Evolutionary conservation across 805 yeast species (phyloP).

Genomic region (Saccharomycopsis lassenensis): DNA sequence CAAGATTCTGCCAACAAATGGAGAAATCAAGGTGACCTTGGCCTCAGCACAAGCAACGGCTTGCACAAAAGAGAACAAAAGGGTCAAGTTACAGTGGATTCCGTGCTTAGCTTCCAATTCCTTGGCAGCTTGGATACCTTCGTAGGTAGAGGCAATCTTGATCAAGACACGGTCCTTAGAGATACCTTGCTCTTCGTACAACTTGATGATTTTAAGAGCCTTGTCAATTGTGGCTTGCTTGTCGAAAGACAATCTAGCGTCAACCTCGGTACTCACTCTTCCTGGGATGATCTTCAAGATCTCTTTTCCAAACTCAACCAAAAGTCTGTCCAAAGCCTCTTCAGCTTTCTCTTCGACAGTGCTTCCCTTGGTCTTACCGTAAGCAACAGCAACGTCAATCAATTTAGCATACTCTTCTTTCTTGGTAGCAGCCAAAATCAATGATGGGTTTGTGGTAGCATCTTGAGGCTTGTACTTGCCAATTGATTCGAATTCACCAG

Average conservation of each 20-base stretch:
- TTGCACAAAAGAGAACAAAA: constrained; percentile 89
- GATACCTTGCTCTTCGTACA: constrained; percentile 81
- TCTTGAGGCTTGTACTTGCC: constrained; percentile 98
- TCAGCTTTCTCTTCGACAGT: constrained; percentile 52
- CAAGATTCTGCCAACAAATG: constrained; percentile 97
- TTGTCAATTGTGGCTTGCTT: constrained; percentile 88
- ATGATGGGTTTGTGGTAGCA: constrained; percentile 97
- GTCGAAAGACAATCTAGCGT: constrained; percentile 95
- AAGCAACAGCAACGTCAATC: constrained; percentile 76
- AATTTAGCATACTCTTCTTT: constrained; percentile 81
- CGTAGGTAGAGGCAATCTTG: constrained; percentile 97
- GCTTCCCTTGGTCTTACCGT: constrained; percentile 36
- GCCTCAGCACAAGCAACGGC: constrained; percentile 99
- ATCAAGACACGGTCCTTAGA: constrained; percentile 83
- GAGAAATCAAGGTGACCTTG: constrained; percentile 88
- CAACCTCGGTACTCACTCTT: constrained; percentile 98
- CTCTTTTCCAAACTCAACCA: constrained; percentile 93
- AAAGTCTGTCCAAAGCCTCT: constrained; percentile 79
- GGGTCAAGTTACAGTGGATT: constrained; percentile 89
- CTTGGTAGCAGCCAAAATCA: constrained; percentile 91
- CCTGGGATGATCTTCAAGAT: constrained; percentile 95
- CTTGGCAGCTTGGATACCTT: constrained; percentile 98
- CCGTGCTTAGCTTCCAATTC: constrained; percentile 86
- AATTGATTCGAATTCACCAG: constrained; percentile 97
- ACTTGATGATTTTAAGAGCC: constrained; percentile 81